Percentiles rank a stretch among this genome's conserved stretches.
These are phyloP conservation scores for Cladosporium halotolerans DNA, from an alignment of 2,329 filamentous ascomycete genomes.

Conservation along the genomic window DNA sequence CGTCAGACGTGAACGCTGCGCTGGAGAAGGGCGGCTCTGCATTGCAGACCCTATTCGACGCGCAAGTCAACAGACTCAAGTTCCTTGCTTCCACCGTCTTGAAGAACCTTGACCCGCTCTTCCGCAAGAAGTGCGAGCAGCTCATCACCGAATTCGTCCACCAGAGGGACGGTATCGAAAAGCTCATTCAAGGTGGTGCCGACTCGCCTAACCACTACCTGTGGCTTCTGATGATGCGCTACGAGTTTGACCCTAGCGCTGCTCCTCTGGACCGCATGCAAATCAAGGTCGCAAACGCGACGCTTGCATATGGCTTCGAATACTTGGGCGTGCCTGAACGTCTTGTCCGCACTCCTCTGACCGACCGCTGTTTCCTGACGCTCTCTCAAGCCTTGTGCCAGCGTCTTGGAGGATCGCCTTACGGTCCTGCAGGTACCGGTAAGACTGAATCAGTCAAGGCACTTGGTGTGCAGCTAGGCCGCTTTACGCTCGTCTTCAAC, in stretches of 20 bases:
- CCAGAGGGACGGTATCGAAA: slow-evolving; percentile 88
- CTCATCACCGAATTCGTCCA: slow-evolving; percentile 98
- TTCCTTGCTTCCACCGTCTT: slow-evolving; percentile 84
- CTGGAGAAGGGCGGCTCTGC: slow-evolving; percentile 65
- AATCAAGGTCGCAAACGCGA: slow-evolving; percentile 95
- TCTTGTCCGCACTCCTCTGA: slow-evolving; percentile 91
- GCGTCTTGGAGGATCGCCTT: slow-evolving; percentile 90
- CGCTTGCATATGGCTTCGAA: slow-evolving; percentile 93
- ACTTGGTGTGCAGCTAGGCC: slow-evolving; percentile 87
- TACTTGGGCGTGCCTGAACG: slow-evolving; percentile 95
- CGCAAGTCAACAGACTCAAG: slow-evolving; percentile 77
- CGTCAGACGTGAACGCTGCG: slow-evolving; percentile 72
- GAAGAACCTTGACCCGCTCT: slow-evolving; percentile 77
- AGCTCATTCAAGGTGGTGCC: slow-evolving; percentile 70
- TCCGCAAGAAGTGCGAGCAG: slow-evolving; percentile 95
- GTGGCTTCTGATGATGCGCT: slow-evolving; percentile 97
- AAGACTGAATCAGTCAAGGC: slow-evolving; percentile 99
- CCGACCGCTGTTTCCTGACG: slow-evolving; percentile 96
- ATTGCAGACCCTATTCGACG: slow-evolving; percentile 66
- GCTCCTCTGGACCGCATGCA: slow-evolving; percentile 75
- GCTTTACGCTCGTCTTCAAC: slow-evolving; percentile 98
- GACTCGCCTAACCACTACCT: slow-evolving; percentile 72
- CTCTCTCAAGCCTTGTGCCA: slow-evolving; percentile 94
- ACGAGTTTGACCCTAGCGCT: slow-evolving; percentile 77
- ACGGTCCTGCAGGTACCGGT: slow-evolving; percentile 93